Conservation (phyloP, 345 rosid species). For the Gossypium anomalum region DNA sequence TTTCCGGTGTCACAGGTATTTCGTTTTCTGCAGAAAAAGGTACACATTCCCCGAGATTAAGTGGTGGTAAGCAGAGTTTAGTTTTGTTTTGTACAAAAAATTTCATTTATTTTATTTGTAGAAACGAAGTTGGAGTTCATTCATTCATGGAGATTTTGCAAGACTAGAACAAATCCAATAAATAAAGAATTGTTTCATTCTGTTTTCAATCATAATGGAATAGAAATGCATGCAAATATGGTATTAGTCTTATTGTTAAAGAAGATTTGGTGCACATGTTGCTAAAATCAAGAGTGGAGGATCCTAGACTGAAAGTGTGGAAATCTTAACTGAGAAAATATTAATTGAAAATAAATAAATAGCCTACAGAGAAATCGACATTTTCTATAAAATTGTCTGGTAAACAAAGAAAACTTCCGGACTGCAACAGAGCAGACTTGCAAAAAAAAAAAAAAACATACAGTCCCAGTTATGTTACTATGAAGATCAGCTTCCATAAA, state of each 20-base stretch:
- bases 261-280: too few relatives aligned
- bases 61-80: background rate
- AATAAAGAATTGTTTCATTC: too few relatives aligned
- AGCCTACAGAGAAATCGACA: background rate
- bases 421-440: background rate
- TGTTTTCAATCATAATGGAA: too few relatives aligned
- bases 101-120: background rate
- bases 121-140: background rate
- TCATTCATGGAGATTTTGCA: background rate
- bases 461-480: background rate
- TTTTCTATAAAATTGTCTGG: background rate
- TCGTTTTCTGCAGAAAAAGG: slow-evolving; percentile 68
- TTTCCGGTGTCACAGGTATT: slow-evolving; percentile 54
- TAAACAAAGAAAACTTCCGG: background rate
- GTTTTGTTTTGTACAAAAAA: background rate
- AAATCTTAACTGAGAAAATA: background rate
- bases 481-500: background rate
- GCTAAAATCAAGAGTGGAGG: too few relatives aligned
- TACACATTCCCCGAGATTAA: slow-evolving; percentile 22
- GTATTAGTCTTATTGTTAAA: too few relatives aligned
- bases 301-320: too few relatives aligned
- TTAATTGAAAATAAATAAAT: background rate
- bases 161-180: too few relatives aligned
- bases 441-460: background rate
- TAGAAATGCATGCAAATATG: too few relatives aligned